Conservation (phyloP, 768 basidiomycete genomes). For the Dioszegia hungarica region DNA sequence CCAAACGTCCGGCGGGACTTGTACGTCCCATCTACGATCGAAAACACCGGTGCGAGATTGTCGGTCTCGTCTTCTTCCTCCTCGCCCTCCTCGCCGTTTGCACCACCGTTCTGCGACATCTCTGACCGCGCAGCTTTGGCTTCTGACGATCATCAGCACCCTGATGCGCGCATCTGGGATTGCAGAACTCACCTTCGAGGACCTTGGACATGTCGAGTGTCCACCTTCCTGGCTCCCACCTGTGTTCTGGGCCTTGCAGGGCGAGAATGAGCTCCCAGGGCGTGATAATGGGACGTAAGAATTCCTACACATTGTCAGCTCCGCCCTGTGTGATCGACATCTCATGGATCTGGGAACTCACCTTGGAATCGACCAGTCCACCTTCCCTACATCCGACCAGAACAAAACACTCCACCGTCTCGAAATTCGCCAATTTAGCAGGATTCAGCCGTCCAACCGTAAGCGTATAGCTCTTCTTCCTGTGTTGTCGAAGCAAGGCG, state of each 20-base stretch:
- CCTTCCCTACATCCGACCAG: constrained; percentile 94
- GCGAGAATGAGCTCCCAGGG: constrained; percentile 86
- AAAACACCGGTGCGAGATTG: constrained; percentile 72
- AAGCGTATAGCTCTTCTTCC: constrained; percentile 90
- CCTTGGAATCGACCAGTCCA: constrained; percentile 56
- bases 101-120: too few relatives aligned
- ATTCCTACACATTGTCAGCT: too few relatives aligned
- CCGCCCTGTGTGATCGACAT: too few relatives aligned
- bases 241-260: constrained; percentile 69
- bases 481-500: constrained; percentile 58
- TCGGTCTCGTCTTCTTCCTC: constrained; percentile 51
- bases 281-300: constrained; percentile 82
- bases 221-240: constrained; percentile 54
- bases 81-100: constrained; percentile 15
- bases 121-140: background rate
- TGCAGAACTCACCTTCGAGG: constrained; percentile 26
- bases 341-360: constrained; percentile 46
- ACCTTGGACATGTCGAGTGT: constrained; percentile 67
- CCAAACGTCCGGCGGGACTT: constrained; percentile 53
- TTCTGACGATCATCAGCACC: background rate
- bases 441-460: constrained; percentile 93
- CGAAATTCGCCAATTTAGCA: constrained; percentile 89
- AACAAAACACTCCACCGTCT: constrained; percentile 93
- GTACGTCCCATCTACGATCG: constrained; percentile 78
- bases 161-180: background rate